These are phyloP conservation scores for Byssothecium circinans DNA, from an alignment of 2,329 filamentous ascomycete genomes.

Conservation along the genomic window DNA sequence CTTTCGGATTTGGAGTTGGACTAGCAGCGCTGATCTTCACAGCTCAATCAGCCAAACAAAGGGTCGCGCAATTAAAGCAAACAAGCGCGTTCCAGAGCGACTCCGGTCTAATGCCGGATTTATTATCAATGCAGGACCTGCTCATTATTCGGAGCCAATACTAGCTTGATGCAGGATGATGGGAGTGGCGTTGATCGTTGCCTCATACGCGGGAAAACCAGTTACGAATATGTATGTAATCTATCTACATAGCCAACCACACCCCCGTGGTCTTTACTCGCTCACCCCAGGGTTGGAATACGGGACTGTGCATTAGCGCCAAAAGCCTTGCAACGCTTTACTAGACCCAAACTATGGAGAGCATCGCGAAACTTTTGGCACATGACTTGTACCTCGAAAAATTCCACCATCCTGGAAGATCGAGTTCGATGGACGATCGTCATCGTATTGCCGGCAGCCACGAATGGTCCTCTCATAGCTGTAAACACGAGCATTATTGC, in stretches of 20 bases:
- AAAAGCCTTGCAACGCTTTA: too few species aligned
- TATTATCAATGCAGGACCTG: too few species aligned
- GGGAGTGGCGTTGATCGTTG: conserved; percentile 28
- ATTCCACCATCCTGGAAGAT: too few species aligned
- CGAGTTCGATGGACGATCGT: too few species aligned
- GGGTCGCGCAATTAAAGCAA: conserved; percentile 26
- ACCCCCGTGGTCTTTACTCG: too few species aligned
- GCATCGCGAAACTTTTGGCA: too few species aligned
- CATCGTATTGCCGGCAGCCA: not conserved
- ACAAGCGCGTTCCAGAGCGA: conserved; percentile 21
- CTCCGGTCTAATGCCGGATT: conserved; percentile 13
- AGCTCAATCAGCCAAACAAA: conserved; percentile 12
- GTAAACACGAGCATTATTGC: not conserved
- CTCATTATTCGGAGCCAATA: not conserved
- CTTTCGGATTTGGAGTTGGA: conserved; percentile 19
- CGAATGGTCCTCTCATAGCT: not conserved
- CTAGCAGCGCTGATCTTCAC: conserved; percentile 14
- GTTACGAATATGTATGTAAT: conserved; percentile 23
- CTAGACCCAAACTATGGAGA: too few species aligned
- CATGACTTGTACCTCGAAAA: too few species aligned
- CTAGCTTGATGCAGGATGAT: conserved; percentile 17
- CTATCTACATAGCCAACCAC: conserved; percentile 3
- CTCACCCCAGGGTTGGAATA: too few species aligned
- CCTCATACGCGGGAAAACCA: conserved; percentile 26
- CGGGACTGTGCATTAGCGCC: too few species aligned